phyloP scores from a whole-genome alignment of 495 filamentous ascomycete genomes.

The Lasiosphaeris hirsuta region DNA sequence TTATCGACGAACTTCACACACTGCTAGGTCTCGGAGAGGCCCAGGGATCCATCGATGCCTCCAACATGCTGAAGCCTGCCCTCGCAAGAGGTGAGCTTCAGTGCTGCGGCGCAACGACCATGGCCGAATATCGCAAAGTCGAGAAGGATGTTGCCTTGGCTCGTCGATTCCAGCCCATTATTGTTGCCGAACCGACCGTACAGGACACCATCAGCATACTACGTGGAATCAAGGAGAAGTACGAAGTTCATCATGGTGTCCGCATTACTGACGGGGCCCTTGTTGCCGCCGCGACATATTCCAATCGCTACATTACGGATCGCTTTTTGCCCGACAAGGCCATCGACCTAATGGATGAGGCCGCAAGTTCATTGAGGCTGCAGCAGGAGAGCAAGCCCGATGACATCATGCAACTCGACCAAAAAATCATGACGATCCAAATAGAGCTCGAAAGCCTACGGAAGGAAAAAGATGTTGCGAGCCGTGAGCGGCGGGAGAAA shows the following conservation, averaged over 20 bases:
- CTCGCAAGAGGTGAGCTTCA: conserved; percentile 88
- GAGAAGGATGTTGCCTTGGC: conserved; percentile 96
- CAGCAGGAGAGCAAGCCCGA: conserved; percentile 98
- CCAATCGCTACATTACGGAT: conserved; percentile 94
- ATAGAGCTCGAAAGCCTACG: conserved; percentile 95
- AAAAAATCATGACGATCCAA: conserved; percentile 93
- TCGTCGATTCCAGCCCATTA: conserved; percentile 87
- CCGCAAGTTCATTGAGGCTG: conserved; percentile 80
- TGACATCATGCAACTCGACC: conserved; percentile 83
- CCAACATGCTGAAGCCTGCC: conserved; percentile 93
- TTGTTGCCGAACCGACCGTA: conserved; percentile 83
- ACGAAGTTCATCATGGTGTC: conserved; percentile 94
- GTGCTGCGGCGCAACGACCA: conserved; percentile 90
- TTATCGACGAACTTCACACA: conserved; percentile 93
- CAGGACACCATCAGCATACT: conserved; percentile 94
- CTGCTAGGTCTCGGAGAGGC: conserved; percentile 90
- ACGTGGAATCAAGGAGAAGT: conserved; percentile 92
- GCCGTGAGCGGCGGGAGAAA: conserved; percentile 82
- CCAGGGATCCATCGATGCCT: conserved; percentile 94
- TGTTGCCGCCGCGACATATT: conserved; percentile 86
- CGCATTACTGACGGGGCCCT: conserved; percentile 89
- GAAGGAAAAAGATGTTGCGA: conserved; percentile 88
- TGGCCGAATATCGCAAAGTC: conserved; percentile 86
- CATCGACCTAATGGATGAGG: conserved; percentile 95
- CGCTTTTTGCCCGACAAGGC: conserved; percentile 95